Percentiles rank a stretch among this genome's conserved stretches.
Conservation (phyloP, 225 moss, liverwort and hornwort genomes). For the Asterella californica region DNA sequence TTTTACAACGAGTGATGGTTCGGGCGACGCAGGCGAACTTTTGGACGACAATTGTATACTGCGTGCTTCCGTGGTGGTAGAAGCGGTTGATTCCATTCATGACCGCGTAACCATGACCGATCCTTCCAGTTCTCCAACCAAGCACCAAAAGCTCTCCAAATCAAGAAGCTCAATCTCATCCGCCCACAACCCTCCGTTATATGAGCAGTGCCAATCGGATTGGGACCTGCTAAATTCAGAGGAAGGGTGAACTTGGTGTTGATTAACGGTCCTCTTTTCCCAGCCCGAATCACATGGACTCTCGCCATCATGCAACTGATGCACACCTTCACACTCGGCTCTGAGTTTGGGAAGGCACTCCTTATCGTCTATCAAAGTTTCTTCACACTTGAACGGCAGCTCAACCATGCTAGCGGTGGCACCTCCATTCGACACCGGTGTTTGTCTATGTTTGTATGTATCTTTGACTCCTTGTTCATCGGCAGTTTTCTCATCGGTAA, state of each 20-base stretch:
- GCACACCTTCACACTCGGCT: no score
- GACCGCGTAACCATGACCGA: slow-evolving; percentile 14
- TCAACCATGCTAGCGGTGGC: not conserved
- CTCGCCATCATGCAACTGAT: no score
- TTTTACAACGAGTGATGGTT: no score
- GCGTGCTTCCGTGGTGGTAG: no score
- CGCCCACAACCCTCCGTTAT: not conserved
- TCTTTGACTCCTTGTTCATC: not conserved
- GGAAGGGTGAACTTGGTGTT: slow-evolving; percentile 20
- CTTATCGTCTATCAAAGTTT: slow-evolving; percentile 32
- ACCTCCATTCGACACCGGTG: not conserved
- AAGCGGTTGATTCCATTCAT: not conserved
- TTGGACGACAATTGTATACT: no score
- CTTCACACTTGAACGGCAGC: not conserved
- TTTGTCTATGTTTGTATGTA: not conserved
- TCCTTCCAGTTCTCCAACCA: slow-evolving; percentile 40
- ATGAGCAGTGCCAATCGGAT: not conserved
- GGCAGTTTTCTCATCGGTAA: not conserved
- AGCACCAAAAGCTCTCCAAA: slow-evolving; percentile 56
- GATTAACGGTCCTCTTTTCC: slow-evolving; percentile 29
- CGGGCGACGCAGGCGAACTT: no score
- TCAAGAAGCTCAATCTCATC: slow-evolving; percentile 37
- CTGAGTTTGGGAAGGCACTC: no score
- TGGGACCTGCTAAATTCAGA: slow-evolving; percentile 13
- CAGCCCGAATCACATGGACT: slow-evolving; percentile 43